These are phyloP conservation scores for Aegilops sharonensis DNA, from an alignment of 176 grass and related monocot species.

Conservation along the genomic window DNA sequence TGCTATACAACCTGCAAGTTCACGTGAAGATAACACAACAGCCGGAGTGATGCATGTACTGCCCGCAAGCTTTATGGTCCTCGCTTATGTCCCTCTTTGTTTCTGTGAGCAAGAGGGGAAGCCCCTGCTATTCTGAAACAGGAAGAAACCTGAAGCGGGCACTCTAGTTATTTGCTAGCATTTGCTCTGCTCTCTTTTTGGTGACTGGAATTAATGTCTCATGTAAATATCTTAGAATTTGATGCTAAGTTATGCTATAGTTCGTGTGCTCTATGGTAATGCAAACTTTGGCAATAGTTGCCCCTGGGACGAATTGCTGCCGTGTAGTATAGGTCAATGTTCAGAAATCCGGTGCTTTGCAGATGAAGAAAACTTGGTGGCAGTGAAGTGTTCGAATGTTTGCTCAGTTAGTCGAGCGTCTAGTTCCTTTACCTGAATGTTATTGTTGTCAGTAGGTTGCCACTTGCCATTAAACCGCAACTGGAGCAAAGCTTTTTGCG, in stretches of 20 bases:
- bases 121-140: not conserved
- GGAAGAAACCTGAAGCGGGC: not conserved
- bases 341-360: not conserved
- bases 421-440: not conserved
- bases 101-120: not conserved
- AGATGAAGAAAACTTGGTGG: not conserved
- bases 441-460: not conserved
- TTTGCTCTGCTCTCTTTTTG: not conserved
- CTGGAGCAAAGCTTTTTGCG: not conserved
- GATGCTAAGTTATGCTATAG: not conserved
- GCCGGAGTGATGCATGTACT: conserved; percentile 7
- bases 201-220: not conserved
- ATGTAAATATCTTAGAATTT: not conserved
- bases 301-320: not conserved
- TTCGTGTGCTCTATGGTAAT: not conserved
- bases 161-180: not conserved
- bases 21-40: conserved; percentile 58
- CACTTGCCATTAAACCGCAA: not conserved
- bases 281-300: not conserved
- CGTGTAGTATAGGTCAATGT: not conserved
- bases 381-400: not conserved
- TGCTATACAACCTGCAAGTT: too few species aligned
- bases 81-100: too few species aligned
- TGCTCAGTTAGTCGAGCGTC: not conserved
- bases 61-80: not conserved